Evolutionary conservation across 805 yeast species (phyloP), one percentile per base, ranked within the genome.

Genomic region (Cyberlindnera amylophila): DNA sequence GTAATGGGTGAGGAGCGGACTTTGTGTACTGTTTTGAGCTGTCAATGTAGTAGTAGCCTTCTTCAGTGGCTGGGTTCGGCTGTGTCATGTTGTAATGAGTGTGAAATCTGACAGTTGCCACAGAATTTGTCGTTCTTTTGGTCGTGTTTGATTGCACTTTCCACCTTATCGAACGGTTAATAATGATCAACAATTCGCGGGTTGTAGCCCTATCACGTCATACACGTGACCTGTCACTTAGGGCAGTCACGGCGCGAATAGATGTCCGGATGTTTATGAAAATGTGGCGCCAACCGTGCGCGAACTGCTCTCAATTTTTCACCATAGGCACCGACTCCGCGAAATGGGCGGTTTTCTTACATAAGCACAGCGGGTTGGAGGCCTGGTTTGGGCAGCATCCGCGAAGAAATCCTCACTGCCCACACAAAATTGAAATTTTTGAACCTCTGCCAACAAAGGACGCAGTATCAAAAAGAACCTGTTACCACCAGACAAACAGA

Each of bases 1-100:
- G 76, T 40, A 80, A 57, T 1, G 93, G 89, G n/a, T 86, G 76
- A 5, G 95, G 93, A 29, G 63, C 65, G 4, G 81, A 67, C 13
- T 74, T 66, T 13, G 43, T 32, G 36, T 56, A 57, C 14, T 17
- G 33, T 36, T 51, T 47, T 1, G 58, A 45, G 6, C 69, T 63
- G 49, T 69, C 74, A 26, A 69, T 63, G 53, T 64, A 69, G 46
- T 69, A 67, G 48, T 66, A 69, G 12, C 26, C 60, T 51, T 28
- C 61, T 58, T 38, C 55, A 32, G 35, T 28, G n/a, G 32, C 14
- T 5, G 15, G 23, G 6, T 28, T 23, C 9, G 41, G 56, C 54
- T 40, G 57, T 50, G 44, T 35, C 36, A 29, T 36, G 12, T 3
- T 27, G 34, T 18, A 15, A 31, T n/a, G n/a, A n/a, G n/a, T n/a